phyloP scores from a whole-genome alignment of 202 grass and related monocot genomes.

The Digitaria exilis region DNA sequence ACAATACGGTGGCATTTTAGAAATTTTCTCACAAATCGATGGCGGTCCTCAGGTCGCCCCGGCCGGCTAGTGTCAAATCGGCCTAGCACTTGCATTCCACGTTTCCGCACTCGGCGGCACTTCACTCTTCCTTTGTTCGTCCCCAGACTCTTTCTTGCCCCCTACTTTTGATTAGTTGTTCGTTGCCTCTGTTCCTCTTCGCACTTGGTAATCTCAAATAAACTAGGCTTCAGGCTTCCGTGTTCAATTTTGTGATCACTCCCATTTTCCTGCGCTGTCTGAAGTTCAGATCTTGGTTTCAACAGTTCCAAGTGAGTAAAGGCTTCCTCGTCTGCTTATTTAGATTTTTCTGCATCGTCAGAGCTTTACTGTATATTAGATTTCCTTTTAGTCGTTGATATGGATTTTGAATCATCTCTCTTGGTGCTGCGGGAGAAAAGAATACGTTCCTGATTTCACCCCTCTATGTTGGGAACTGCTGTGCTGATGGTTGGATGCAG shows the following conservation, averaged over 20 bases:
- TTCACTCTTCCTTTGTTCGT: not conserved
- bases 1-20: conserved; percentile 10
- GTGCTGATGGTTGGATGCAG: not conserved
- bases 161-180: not conserved
- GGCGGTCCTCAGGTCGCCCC: not conserved
- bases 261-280: not conserved
- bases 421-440: not conserved
- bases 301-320: not conserved
- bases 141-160: not conserved
- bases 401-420: not conserved
- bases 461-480: not conserved
- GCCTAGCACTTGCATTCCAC: not conserved
- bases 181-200: not conserved
- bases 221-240: not conserved
- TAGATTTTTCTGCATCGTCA: not conserved
- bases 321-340: not conserved
- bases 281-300: conserved; percentile 12
- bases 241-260: not conserved
- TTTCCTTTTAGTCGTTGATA: not conserved
- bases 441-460: not conserved
- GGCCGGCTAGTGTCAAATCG: too few species aligned
- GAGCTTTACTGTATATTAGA: not conserved
- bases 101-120: not conserved
- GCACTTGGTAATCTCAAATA: not conserved
- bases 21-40: not conserved